Percentiles rank a stretch among this genome's conserved stretches.
Evolutionary conservation across 352 stramenopile genomes (phyloP).

Genomic region (Globisporangium apiculatum): DNA sequence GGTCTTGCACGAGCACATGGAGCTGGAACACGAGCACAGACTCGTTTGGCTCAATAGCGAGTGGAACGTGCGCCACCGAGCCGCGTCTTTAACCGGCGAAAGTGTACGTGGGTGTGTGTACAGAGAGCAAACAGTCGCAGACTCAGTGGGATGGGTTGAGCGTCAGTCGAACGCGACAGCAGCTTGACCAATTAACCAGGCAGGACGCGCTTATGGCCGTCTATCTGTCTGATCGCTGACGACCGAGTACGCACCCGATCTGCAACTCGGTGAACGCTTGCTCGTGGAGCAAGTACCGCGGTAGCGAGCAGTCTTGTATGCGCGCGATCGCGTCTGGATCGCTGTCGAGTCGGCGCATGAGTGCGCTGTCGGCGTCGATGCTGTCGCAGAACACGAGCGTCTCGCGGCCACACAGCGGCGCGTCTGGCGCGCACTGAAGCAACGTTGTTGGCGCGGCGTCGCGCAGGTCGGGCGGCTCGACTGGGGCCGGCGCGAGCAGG

Average conservation of each 20-base stretch:
- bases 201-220: no score
- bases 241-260: conserved; percentile 31
- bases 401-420: conserved; percentile 23
- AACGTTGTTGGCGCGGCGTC: conserved; percentile 34
- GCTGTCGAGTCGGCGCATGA: conserved; percentile 19
- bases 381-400: conserved; percentile 6
- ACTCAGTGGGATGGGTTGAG: no score
- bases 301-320: conserved; percentile 42
- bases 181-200: neutral
- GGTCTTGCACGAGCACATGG: conserved; percentile 32
- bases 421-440: conserved; percentile 41
- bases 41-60: conserved; percentile 3
- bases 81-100: conserved; percentile 3
- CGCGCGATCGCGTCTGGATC: conserved; percentile 42
- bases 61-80: conserved; percentile 10
- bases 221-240: no score
- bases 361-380: conserved; percentile 17
- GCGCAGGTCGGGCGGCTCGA: neutral
- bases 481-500: conserved; percentile 28
- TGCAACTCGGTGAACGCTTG: conserved; percentile 25
- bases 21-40: conserved; percentile 23
- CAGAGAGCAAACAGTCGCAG: neutral
- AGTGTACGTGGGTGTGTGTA: neutral
- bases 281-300: conserved; percentile 38
- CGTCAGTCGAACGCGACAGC: neutral